These are phyloP conservation scores for Lentinula detonsa DNA, from an alignment of 768 basidiomycete species.

Conservation along the genomic window DNA sequence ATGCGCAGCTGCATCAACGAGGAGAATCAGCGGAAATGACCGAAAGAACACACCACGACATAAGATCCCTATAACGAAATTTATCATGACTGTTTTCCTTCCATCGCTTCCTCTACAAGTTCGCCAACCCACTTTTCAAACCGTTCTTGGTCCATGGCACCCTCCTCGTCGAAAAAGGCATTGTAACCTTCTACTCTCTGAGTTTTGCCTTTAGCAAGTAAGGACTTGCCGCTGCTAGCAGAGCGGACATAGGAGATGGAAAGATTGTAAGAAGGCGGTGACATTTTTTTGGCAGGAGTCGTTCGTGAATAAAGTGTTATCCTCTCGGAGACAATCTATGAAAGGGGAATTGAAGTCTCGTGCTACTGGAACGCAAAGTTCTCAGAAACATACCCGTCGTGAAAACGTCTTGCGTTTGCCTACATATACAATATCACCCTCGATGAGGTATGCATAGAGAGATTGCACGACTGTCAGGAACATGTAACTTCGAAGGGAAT, in stretches of 20 bases:
- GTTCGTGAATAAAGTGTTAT: slow-evolving; percentile 75
- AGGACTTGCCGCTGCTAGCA: slow-evolving; percentile 79
- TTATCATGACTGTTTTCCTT: slow-evolving; percentile 46
- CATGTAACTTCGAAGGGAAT: slow-evolving; percentile 51
- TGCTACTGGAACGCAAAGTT: background rate
- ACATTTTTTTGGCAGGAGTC: slow-evolving; percentile 42
- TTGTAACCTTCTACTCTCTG: slow-evolving; percentile 54
- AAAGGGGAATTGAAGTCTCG: background rate
- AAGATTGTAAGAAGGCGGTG: slow-evolving; percentile 64
- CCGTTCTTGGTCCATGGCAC: slow-evolving; percentile 66
- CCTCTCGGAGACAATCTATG: slow-evolving; percentile 85
- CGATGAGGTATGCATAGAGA: slow-evolving; percentile 81
- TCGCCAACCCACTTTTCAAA: slow-evolving; percentile 79
- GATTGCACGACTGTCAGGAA: slow-evolving; percentile 67
- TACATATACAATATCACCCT: slow-evolving; percentile 79
- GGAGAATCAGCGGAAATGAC: background rate
- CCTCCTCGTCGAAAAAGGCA: slow-evolving; percentile 76
- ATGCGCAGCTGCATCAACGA: background rate
- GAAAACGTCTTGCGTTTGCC: slow-evolving; percentile 89
- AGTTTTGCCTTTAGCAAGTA: slow-evolving; percentile 66
- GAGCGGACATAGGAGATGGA: slow-evolving; percentile 69
- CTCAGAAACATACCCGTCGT: slow-evolving; percentile 55
- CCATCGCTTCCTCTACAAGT: slow-evolving; percentile 68
- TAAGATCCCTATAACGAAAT: background rate
- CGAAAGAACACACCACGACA: background rate